Evolutionary conservation across 2,329 filamentous ascomycete genomes (phyloP), one percentile per base, ranked within the genome.

Genomic region (Aspergillus persii): DNA sequence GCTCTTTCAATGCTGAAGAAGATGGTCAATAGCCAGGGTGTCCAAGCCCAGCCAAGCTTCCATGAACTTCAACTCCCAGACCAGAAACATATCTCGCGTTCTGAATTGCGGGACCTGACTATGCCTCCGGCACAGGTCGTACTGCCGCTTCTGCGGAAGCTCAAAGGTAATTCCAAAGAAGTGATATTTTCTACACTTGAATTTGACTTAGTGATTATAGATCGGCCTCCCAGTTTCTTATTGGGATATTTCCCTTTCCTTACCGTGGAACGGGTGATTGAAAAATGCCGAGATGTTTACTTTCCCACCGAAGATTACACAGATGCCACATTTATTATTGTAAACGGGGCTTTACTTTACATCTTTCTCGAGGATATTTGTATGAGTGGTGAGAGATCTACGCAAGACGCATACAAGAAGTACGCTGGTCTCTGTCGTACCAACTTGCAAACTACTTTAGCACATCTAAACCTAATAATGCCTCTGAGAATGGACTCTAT

Each of bases 401-500:
- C 57, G 8, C 59, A 63, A 51, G 67, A 68, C 9, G 69, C 74
- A 33, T 71, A 72, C 46, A 54, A 66, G 8, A 59, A 65, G 23
- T 75, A 76, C 56, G 63, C 69, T 0, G 63, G 66, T 2, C 64
- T 75, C 9, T 80, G 80, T 61, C 75, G 72, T 30, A 63, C 70
- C 15, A 83, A 83, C 52, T 66, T 83, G 18, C 78, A 82, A 61
- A 73, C 71, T 1, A 76, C 76, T 3, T 68, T 81, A 39, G 73
- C 75, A 18, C 74, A 82, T 63, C 74, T 87, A 56, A 82, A 82
- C 9, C 73, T 89, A 27, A 78, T 88, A 62, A 74, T 87, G 66
- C 82, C 85, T 1, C 78, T 83, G 27, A 83, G 76, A 30, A 71
- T 79, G 41, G 80, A 83, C 74, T 87, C 82, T 48, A 79, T 88